Evolutionary conservation across 345 rosid genomes (phyloP).

Genomic region (Aethionema arabicum): DNA sequence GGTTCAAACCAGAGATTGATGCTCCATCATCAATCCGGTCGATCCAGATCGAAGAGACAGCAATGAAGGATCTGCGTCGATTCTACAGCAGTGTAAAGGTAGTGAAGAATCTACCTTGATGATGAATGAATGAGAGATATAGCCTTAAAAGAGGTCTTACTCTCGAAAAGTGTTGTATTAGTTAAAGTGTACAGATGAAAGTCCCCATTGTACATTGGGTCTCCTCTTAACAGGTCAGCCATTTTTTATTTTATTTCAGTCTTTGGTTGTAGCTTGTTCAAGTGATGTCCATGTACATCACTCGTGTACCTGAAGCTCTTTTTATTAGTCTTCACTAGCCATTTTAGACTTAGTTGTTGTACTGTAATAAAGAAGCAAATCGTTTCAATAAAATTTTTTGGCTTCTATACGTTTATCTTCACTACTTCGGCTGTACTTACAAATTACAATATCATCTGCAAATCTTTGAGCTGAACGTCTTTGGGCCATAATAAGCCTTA

Average conservation of each 20-base stretch:
- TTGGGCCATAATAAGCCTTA: too few relatives aligned
- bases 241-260: neutral
- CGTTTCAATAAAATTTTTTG: too few relatives aligned
- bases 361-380: too few relatives aligned
- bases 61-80: constrained; percentile 89
- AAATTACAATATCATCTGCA: too few relatives aligned
- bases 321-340: constrained; percentile 16
- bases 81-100: constrained; percentile 85
- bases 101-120: constrained; percentile 56
- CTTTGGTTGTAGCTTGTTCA: constrained; percentile 8
- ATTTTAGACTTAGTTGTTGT: constrained; percentile 18
- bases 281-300: constrained; percentile 21
- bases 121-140: constrained; percentile 21
- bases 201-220: constrained; percentile 28
- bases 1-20: constrained; percentile 87
- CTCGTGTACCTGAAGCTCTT: constrained; percentile 30
- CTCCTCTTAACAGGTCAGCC: neutral
- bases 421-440: too few relatives aligned
- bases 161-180: constrained; percentile 30
- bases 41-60: constrained; percentile 93
- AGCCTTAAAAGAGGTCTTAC: constrained; percentile 10
- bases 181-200: constrained; percentile 32
- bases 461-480: too few relatives aligned
- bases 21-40: constrained; percentile 76
- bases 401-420: too few relatives aligned